Evolutionary conservation across 1,284 basidiomycete species (phyloP).

Genomic region (Nidula niveotomentosa): DNA sequence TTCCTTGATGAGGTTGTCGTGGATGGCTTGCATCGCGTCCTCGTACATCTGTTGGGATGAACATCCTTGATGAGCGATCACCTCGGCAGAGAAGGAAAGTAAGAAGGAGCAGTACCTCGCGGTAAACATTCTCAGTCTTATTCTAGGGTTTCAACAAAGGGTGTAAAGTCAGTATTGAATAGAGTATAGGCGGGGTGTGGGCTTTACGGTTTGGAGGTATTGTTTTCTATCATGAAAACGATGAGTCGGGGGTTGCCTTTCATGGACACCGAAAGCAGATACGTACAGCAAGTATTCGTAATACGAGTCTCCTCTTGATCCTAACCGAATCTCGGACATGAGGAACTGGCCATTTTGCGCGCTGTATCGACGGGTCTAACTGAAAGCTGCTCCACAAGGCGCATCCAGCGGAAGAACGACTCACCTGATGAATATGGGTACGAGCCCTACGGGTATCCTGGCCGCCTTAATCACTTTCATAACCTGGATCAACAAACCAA

Average conservation of each 20-base stretch:
- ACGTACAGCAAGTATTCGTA: constrained; percentile 84
- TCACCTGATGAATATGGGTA: constrained; percentile 77
- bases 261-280: no score
- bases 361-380: constrained; percentile 27
- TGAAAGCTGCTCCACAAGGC: no score
- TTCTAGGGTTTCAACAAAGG: constrained; percentile 35
- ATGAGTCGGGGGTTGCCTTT: no score
- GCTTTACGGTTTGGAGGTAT: constrained; percentile 64
- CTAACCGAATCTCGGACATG: constrained; percentile 78
- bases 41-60: constrained; percentile 65
- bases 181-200: neutral
- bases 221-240: constrained; percentile 51
- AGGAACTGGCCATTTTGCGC: constrained; percentile 68
- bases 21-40: constrained; percentile 74
- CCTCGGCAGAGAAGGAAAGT: neutral
- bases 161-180: no score
- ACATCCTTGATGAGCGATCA: neutral
- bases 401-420: constrained; percentile 14
- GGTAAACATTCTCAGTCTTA: constrained; percentile 68
- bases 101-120: constrained; percentile 41
- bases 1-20: constrained; percentile 65
- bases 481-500: constrained; percentile 28
- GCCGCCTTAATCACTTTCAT: constrained; percentile 55
- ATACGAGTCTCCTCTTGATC: constrained; percentile 87
- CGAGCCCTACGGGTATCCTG: constrained; percentile 61